A percentile compares a stretch with the other conserved stretches of the same genome.
phyloP scores from a whole-genome alignment of 805 yeast genomes.

The Candida morakotiae region DNA sequence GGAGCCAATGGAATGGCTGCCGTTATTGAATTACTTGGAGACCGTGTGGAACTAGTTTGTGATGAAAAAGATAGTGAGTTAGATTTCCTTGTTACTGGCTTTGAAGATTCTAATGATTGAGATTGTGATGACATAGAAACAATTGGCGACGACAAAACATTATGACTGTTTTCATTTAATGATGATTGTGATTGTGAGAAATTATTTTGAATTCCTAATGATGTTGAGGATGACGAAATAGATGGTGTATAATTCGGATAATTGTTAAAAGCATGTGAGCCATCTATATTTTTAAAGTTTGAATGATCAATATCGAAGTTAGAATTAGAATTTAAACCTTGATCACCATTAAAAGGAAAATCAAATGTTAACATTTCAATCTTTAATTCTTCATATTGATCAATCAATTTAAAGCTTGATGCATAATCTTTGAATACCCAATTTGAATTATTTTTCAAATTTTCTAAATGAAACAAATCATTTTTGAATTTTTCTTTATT shows the following conservation, averaged over 20 bases:
- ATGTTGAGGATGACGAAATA: slow-evolving; percentile 22
- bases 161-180: background rate
- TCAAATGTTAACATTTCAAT: slow-evolving; percentile 14
- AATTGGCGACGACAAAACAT: slow-evolving; percentile 6
- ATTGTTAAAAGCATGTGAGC: too few relatives aligned
- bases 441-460: slow-evolving; percentile 22
- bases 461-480: slow-evolving; percentile 18
- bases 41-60: slow-evolving; percentile 12
- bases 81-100: too few relatives aligned
- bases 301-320: background rate
- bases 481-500: slow-evolving; percentile 12
- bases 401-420: slow-evolving; percentile 22
- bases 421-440: slow-evolving; percentile 33
- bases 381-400: slow-evolving; percentile 21
- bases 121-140: slow-evolving; percentile 21
- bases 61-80: slow-evolving; percentile 13
- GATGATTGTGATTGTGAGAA: background rate
- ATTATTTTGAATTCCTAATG: slow-evolving; percentile 20
- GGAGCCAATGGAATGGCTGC: slow-evolving; percentile 1
- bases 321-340: background rate
- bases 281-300: background rate
- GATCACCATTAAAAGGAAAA: background rate
- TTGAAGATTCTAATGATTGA: too few relatives aligned
- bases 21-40: background rate
- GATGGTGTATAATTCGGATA: slow-evolving; percentile 1